Evolutionary conservation across 768 basidiomycete species (phyloP), one percentile per base, ranked within the genome.

Genomic region (Cantharellus anzutake): DNA sequence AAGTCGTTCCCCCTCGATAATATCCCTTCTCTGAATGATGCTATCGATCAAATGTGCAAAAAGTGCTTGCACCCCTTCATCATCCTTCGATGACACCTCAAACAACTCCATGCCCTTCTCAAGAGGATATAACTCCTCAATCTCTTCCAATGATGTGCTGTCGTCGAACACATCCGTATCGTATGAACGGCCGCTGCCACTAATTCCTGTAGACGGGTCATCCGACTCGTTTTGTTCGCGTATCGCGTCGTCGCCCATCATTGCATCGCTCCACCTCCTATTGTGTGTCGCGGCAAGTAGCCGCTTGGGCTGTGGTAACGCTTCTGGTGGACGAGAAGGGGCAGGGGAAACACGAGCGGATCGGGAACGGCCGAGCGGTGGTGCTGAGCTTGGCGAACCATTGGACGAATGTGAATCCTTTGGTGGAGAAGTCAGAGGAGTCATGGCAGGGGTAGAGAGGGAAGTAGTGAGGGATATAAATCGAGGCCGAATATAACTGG

Each of bases 71-170:
- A 96, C 84, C 59, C 91, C 91, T 92, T 72, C 67, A 67, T 87
- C 84, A 65, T 92, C 89, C 71, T 92, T 92, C 58, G 92, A 85
- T 51, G 88, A 92, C 20, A 94, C 88, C 68, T 94, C 88, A 64
- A 86, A 88, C 16, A 93, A 76, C 66, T 86, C 84, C 81, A 92
- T 88, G 62, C 81, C 84, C 67, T 84, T 84, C 67, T 76, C 80
- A 42, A 85, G 74, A 3, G 86, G 84, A 83, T 85, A 87, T 67
- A 84, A 59, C 2, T 42, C 42, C 2, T 61, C 62, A 4, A 67
- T 70, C 42, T 60, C 62, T 29, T 29, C 20, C 20, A 29, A 29
- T 29, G 20, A 29, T 29, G 20, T 29, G 20, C 20, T 29, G 2
- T 68, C 69, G 37, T 52, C 59, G 20, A 77, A 78, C 3, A 73